phyloP scores from a whole-genome alignment of 2,329 filamentous ascomycete species.

The Diaporthe helianthi region DNA sequence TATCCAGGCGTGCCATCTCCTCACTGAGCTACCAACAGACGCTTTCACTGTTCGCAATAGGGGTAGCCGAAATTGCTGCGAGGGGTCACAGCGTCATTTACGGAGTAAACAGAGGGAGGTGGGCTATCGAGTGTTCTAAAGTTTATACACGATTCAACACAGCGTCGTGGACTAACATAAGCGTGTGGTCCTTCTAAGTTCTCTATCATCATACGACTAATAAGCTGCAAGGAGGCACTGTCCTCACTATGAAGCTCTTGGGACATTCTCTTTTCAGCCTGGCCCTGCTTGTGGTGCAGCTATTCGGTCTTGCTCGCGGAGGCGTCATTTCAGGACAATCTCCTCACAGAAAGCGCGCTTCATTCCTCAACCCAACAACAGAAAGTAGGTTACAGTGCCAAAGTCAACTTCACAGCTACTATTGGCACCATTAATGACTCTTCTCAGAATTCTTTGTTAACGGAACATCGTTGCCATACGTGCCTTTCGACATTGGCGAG shows the following conservation, averaged over 20 bases:
- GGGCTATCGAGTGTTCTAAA: not conserved
- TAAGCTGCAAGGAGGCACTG: no score
- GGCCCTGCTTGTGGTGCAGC: not conserved
- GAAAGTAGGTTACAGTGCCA: not conserved
- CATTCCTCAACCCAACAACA: not conserved
- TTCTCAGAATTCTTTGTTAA: not conserved
- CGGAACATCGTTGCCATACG: conserved; percentile 22
- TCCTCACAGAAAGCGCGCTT: not conserved
- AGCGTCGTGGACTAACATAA: no score
- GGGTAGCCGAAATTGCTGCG: conserved; percentile 3
- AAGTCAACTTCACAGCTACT: no score
- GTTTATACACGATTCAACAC: not conserved
- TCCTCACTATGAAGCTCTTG: not conserved
- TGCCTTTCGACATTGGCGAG: conserved; percentile 29
- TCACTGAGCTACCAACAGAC: not conserved
- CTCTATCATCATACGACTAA: no score
- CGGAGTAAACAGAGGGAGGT: no score
- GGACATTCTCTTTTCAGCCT: not conserved
- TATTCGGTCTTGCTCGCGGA: not conserved
- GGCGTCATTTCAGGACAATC: not conserved
- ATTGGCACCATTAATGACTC: not conserved
- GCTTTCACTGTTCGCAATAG: not conserved
- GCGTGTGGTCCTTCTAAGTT: not conserved
- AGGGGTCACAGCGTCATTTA: not conserved
- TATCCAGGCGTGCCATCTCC: not conserved